Conservation (phyloP, 164 flowering plant species). For the Nelumbo lutea region DNA sequence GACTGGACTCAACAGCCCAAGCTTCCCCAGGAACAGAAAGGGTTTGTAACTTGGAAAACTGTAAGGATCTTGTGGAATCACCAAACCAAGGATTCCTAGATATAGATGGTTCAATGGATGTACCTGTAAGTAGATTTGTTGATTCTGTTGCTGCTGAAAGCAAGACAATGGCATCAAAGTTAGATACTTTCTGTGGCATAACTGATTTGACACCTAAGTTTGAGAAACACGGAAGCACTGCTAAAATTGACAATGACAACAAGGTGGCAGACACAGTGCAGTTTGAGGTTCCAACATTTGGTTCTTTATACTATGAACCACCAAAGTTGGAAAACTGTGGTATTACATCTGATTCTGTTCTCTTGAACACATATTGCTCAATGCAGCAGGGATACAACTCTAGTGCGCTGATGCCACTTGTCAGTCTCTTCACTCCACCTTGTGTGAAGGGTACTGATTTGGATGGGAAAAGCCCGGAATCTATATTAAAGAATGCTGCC, state of each 20-base stretch:
- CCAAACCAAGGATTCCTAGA: conserved; percentile 21
- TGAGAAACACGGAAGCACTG: conserved; percentile 21
- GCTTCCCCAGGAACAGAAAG: conserved; percentile 43
- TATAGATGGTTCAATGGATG: conserved; percentile 25
- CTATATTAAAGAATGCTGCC: conserved; percentile 75
- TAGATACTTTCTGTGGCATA: conserved; percentile 24
- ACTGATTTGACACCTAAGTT: conserved; percentile 21
- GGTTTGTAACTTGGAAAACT: conserved; percentile 33
- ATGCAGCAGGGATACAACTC: conserved; percentile 25
- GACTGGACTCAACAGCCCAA: conserved; percentile 40
- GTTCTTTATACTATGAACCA: conserved; percentile 50
- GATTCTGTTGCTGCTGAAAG: conserved; percentile 32
- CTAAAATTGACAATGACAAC: conserved; percentile 23
- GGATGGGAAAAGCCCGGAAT: conserved; percentile 48
- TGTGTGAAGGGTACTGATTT: conserved; percentile 32
- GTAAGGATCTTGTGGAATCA: conserved; percentile 32
- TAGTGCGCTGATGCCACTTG: conserved; percentile 37
- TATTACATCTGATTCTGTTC: conserved; percentile 27
- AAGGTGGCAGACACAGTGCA: conserved; percentile 25
- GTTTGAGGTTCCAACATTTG: conserved; percentile 31
- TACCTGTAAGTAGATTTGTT: conserved; percentile 31
- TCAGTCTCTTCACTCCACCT: conserved; percentile 66
- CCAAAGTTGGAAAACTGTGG: conserved; percentile 29
- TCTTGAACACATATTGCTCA: conserved; percentile 10
- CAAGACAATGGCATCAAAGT: conserved; percentile 23